A percentile compares a stretch with the other conserved stretches of the same genome.
Evolutionary conservation across 148 eudicot species (phyloP).

Genomic region (Persicaria tinctoria): DNA sequence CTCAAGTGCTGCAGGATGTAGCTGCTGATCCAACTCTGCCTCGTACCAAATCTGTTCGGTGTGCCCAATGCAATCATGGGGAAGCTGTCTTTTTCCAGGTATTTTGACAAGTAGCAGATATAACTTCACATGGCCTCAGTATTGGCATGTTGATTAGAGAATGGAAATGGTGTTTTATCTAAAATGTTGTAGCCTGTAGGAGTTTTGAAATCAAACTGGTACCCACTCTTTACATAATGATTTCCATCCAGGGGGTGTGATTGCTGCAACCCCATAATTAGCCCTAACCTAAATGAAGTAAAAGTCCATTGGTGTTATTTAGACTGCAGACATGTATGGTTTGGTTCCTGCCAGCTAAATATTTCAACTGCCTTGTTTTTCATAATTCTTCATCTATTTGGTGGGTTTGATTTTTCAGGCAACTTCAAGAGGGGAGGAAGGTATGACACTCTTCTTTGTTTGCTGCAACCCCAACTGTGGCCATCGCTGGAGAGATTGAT

Average conservation of each 20-base stretch:
- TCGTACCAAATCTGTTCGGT: conserved; percentile 82
- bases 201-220: no score
- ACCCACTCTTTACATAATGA: no score
- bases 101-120: neutral
- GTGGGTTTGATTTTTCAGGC: conserved; percentile 37
- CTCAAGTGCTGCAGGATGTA: conserved; percentile 94
- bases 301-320: no score
- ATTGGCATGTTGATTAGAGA: neutral
- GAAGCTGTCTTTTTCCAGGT: conserved; percentile 99
- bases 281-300: no score
- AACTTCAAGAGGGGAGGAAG: conserved; percentile 84
- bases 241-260: no score
- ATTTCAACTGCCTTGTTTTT: neutral
- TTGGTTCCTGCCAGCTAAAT: neutral
- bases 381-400: neutral
- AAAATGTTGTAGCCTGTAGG: no score
- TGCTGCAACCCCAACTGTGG: conserved; percentile 94
- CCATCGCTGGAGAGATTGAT: conserved; percentile 75
- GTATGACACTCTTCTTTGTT: conserved; percentile 84
- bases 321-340: neutral
- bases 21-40: conserved; percentile 99
- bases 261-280: no score
- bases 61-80: conserved; percentile 82
- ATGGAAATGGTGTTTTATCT: neutral
- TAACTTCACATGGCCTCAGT: neutral